Conservation (phyloP, 208 protist genomes). For the Porcisia hertigi region DNA sequence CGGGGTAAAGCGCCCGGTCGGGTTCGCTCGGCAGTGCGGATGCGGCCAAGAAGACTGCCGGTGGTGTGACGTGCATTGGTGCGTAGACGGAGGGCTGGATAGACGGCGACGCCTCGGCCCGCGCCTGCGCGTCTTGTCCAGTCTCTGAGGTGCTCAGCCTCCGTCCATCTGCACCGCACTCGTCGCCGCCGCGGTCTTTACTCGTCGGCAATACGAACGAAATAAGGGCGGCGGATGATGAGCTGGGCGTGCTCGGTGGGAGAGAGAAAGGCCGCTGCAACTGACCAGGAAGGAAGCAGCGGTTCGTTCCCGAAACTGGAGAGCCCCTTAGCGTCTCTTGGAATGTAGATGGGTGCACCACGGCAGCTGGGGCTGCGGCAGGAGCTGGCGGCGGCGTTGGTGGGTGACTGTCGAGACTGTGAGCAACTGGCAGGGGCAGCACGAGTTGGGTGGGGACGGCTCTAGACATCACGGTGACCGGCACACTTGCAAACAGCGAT, state of each 20-base stretch:
- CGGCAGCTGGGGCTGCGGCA: neutral
- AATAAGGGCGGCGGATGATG: neutral
- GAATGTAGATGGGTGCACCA: neutral
- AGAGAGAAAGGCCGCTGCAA: neutral
- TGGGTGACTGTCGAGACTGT: neutral
- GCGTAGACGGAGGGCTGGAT: neutral
- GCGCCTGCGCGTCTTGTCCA: neutral
- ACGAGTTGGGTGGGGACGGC: neutral
- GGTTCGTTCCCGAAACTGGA: neutral
- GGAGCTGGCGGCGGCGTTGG: neutral
- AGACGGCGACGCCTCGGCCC: neutral
- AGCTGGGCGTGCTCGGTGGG: neutral
- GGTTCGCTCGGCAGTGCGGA: neutral
- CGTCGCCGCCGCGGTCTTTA: neutral
- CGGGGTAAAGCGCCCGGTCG: neutral
- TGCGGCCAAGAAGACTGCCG: neutral
- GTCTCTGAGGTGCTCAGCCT: neutral
- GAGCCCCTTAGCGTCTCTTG: neutral
- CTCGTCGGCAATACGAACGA: neutral
- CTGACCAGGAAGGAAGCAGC: neutral
- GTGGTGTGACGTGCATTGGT: neutral
- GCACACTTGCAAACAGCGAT: slow-evolving; percentile 4
- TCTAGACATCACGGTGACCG: neutral
- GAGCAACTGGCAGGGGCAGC: neutral
- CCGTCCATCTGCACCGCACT: neutral